Evolutionary conservation across 2,329 filamentous ascomycete species (phyloP).

Genomic region (Diaporthe helianthi): DNA sequence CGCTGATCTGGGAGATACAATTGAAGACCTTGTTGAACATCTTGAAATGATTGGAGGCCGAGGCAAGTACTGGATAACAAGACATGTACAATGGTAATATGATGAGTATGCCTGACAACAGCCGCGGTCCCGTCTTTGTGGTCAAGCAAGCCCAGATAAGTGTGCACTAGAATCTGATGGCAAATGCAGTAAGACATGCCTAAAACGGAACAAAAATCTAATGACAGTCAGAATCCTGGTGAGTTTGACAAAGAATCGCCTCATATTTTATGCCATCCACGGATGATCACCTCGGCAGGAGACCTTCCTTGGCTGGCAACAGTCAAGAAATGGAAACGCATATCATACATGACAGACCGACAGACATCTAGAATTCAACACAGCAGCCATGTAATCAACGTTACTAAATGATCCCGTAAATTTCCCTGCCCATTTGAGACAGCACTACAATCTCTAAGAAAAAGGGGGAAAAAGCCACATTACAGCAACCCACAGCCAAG

Average conservation of each 20-base stretch:
- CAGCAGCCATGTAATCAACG: not conserved
- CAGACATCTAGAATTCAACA: not conserved
- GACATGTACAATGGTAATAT: not conserved
- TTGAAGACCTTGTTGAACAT: not conserved
- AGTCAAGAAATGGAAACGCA: no score
- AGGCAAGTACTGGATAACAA: not conserved
- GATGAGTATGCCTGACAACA: not conserved
- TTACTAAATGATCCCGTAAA: slow-evolving; percentile 6
- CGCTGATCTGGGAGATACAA: not conserved
- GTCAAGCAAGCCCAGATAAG: not conserved
- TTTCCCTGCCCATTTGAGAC: not conserved
- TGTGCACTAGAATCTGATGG: not conserved
- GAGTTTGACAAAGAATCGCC: no score
- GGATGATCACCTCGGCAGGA: no score
- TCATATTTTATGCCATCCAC: no score
- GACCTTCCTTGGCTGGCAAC: no score
- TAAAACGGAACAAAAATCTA: no score
- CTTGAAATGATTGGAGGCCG: not conserved
- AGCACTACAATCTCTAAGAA: slow-evolving; percentile 1
- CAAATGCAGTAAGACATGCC: not conserved
- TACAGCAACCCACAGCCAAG: not conserved
- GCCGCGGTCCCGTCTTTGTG: not conserved
- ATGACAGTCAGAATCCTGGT: no score
- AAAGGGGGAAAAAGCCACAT: not conserved
- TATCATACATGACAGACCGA: not conserved